Evolutionary conservation across 1,284 basidiomycete genomes (phyloP).

Genomic region (Microbotryum scabiosae): DNA sequence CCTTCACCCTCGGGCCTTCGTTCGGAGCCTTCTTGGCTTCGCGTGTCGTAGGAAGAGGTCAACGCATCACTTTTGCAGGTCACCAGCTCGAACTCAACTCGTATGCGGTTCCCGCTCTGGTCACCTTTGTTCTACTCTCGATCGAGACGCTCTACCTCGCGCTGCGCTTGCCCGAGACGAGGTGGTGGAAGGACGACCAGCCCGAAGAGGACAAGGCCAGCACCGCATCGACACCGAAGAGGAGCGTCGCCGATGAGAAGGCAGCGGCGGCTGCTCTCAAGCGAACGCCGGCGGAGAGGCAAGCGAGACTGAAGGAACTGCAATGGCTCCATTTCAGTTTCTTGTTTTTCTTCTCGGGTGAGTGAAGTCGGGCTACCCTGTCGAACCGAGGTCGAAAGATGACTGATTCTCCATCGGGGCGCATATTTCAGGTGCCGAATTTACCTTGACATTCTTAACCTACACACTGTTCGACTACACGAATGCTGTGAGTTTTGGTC

Average conservation of each 20-base stretch:
- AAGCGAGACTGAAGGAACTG: constrained; percentile 42
- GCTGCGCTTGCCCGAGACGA: constrained; percentile 36
- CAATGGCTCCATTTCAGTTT: constrained; percentile 69
- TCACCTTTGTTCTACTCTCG: constrained; percentile 29
- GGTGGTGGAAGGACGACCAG: constrained; percentile 24
- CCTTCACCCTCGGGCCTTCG: constrained; percentile 61
- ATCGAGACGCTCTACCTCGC: constrained; percentile 33
- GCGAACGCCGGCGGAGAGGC: constrained; percentile 8
- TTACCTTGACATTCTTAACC: constrained; percentile 82
- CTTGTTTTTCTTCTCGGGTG: constrained; percentile 70
- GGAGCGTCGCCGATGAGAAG: constrained; percentile 18
- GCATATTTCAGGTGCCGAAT: constrained; percentile 55
- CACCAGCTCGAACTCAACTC: constrained; percentile 56
- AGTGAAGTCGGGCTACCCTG: background rate
- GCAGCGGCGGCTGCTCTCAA: background rate
- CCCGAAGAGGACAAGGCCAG: constrained; percentile 15
- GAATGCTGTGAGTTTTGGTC: constrained; percentile 47
- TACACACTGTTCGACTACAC: constrained; percentile 76
- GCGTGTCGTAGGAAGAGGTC: constrained; percentile 33
- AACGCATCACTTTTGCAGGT: constrained; percentile 11
- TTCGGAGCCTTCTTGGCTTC: constrained; percentile 47
- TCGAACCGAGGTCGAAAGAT: background rate
- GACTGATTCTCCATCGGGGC: background rate
- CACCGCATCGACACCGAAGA: constrained; percentile 12
- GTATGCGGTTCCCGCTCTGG: constrained; percentile 69